Conservation (phyloP, 208 protist species). For the Naegleria gruberi region DNA sequence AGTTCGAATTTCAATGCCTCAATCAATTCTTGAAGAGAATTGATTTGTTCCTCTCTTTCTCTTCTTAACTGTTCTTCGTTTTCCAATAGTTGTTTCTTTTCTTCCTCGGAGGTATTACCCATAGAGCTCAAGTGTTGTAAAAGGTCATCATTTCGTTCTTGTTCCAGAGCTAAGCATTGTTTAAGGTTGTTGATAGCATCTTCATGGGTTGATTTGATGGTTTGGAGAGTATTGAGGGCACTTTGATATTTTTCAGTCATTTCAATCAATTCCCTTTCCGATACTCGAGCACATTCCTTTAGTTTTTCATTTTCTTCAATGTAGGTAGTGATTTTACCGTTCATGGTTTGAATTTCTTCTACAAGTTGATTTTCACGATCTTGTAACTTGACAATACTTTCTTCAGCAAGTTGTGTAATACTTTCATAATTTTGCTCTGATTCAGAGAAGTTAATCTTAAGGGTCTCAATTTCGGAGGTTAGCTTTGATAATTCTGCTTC, state of each 20-base stretch:
- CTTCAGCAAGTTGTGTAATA: too few species aligned
- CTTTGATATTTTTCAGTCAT: not conserved
- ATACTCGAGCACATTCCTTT: not conserved
- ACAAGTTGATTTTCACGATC: too few species aligned
- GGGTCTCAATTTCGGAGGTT: too few species aligned
- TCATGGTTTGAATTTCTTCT: too few species aligned
- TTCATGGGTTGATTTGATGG: not conserved
- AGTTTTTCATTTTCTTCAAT: not conserved
- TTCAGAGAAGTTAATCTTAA: too few species aligned
- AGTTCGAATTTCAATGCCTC: not conserved
- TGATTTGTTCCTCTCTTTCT: not conserved
- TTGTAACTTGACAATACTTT: too few species aligned
- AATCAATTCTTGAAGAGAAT: not conserved
- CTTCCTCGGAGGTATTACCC: not conserved
- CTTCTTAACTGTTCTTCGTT: not conserved
- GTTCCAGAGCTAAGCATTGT: not conserved
- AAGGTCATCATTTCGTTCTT: not conserved
- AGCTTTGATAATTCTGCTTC: too few species aligned
- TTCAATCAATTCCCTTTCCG: not conserved
- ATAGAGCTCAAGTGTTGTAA: not conserved
- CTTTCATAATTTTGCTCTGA: too few species aligned
- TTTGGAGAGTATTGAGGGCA: not conserved
- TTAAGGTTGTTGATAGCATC: not conserved
- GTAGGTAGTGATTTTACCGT: too few species aligned
- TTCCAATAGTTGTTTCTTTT: not conserved